Evolutionary conservation across 2,329 filamentous ascomycete species (phyloP).

Genomic region (Colletotrichum tofieldiae): DNA sequence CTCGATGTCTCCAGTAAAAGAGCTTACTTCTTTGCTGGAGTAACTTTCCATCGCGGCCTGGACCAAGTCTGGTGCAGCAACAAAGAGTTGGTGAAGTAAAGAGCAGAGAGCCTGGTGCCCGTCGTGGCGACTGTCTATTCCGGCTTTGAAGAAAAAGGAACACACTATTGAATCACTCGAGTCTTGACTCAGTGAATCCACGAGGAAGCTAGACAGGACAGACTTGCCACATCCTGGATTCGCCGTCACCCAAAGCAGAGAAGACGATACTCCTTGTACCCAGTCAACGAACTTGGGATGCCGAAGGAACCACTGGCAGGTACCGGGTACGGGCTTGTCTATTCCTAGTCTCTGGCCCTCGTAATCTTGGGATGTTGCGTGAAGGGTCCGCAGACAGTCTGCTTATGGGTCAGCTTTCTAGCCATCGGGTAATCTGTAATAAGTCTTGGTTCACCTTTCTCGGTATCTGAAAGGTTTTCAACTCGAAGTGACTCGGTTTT

Average conservation of each 20-base stretch:
- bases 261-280: background rate
- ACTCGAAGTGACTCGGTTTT: background rate
- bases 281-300: constrained; percentile 22
- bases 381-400: constrained; percentile 24
- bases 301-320: constrained; percentile 22
- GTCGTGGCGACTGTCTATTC: constrained; percentile 4
- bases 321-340: constrained; percentile 24
- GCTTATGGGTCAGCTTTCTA: background rate
- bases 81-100: constrained; percentile 17
- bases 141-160: constrained; percentile 41
- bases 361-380: background rate
- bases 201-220: constrained; percentile 18
- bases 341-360: constrained; percentile 32
- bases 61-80: background rate
- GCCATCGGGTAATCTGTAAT: too few relatives aligned
- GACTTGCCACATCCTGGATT: constrained; percentile 42
- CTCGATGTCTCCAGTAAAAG: constrained; percentile 13
- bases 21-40: background rate
- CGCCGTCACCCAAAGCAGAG: constrained; percentile 20
- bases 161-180: background rate
- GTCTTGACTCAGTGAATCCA: background rate
- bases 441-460: background rate
- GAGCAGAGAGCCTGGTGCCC: constrained; percentile 20
- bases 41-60: background rate
- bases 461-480: constrained; percentile 4